Evolutionary conservation across 331 rosid species (phyloP).

Genomic region (Spiraea crenata): DNA sequence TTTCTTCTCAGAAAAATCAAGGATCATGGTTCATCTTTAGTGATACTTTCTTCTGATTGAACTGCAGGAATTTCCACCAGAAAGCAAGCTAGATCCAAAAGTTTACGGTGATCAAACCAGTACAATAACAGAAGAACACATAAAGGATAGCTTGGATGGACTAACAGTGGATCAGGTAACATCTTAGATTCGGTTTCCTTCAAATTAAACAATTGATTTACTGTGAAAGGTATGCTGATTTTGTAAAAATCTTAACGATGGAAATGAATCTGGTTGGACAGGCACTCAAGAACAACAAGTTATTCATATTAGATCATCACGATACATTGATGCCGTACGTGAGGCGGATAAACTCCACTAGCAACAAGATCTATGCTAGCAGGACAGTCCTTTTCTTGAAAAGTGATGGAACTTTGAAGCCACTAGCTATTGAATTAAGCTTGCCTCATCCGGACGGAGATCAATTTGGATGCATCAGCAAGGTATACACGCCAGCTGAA

Average conservation of each 20-base stretch:
- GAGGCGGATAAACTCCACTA: conserved; percentile 56
- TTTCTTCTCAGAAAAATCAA: neutral
- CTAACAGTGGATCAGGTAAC: conserved; percentile 49
- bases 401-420: conserved; percentile 68
- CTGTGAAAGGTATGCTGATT: neutral
- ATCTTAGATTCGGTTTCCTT: neutral
- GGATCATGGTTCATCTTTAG: neutral
- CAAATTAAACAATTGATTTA: no score
- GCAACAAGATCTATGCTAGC: conserved; percentile 60
- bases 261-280: conserved; percentile 24
- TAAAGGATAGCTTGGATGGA: conserved; percentile 46
- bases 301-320: conserved; percentile 70
- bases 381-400: conserved; percentile 62
- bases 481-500: conserved; percentile 54
- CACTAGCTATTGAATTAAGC: conserved; percentile 73
- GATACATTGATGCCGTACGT: conserved; percentile 63
- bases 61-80: conserved; percentile 67
- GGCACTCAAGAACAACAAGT: conserved; percentile 52
- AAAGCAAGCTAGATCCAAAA: conserved; percentile 54
- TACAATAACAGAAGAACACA: conserved; percentile 44
- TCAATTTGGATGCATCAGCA: conserved; percentile 42
- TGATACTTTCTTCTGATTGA: conserved; percentile 13
- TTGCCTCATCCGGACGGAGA: conserved; percentile 61
- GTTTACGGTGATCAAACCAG: conserved; percentile 70
- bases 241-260: neutral